Evolutionary conservation across 2,329 filamentous ascomycete genomes (phyloP), one percentile per base, ranked within the genome.

Genomic region (Epichloe brachyelytri): DNA sequence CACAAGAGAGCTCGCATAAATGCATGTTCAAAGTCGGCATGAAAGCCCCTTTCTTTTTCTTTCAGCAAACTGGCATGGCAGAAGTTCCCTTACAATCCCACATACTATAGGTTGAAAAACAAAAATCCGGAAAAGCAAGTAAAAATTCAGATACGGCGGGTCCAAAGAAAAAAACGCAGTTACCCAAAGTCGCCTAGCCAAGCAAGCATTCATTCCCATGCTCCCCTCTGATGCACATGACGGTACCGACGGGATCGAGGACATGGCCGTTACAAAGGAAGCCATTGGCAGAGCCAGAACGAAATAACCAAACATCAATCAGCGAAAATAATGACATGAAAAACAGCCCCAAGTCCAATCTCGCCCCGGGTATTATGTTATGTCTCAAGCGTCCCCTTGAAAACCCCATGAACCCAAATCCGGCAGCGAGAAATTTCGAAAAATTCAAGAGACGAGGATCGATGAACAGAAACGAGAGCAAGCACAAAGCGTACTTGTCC

Each of bases 171-270:
- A 45, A 52, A 51, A 3, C 46, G 39, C 14, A 41, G 43, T 39
- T 48, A 43, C 36, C 20, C 46, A 41, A 46, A 37, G 36, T 36
- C 51, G 46, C 22, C 50, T 53, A 46, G 26, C 50, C 39, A 50
- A 20, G 46, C 43, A 41, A 10, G 15, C 17, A 20, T 41, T 39
- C 39, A 49, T 48, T 49, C 40, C 50, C 50, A 50, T 33, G 47
- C 52, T 52, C 47, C 50, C 50, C 38, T 50, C 43, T 48, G 50
- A 54, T 54, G 50, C 52, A 52, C 47, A 39, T 54, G 47, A 50
- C 45, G 37, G 43, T 54, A 49, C 38, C 48, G 22, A 51, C 46
- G 46, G 37, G 47, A 54, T 41, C 5, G 49, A 49, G 39, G 45
- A 51, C 20, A 30, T 34, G 26, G 44, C 50, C 39, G 37, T 38